Conservation (phyloP, 176 grass and related monocot species). For the Musa beccarii region DNA sequence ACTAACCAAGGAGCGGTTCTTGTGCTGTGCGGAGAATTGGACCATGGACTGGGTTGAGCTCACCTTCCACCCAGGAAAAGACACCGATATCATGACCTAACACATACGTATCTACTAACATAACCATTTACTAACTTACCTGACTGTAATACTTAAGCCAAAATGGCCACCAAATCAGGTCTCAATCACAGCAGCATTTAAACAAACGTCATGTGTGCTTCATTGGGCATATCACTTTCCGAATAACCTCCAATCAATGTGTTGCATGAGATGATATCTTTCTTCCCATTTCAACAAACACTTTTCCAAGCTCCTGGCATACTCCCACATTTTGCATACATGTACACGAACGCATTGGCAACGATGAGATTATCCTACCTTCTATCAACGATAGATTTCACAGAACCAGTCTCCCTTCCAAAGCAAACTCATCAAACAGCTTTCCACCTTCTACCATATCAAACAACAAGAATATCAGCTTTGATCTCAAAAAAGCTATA, state of each 20-base stretch:
- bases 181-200: conserved; percentile 45
- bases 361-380: conserved; percentile 34
- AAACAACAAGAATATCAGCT: conserved; percentile 73
- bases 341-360: conserved; percentile 67
- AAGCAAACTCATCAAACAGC: conserved; percentile 44
- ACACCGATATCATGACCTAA: too few species aligned
- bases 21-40: too few species aligned
- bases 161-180: conserved; percentile 72
- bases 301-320: conserved; percentile 49
- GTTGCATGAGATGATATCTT: conserved; percentile 84
- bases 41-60: too few species aligned
- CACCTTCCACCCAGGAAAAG: too few species aligned
- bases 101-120: conserved; percentile 58
- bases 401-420: conserved; percentile 25
- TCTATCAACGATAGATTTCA: conserved; percentile 69
- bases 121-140: conserved; percentile 39
- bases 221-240: conserved; percentile 48
- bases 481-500: conserved; percentile 48
- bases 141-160: conserved; percentile 42
- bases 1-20: too few species aligned
- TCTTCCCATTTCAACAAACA: conserved; percentile 39
- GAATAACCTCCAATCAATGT: conserved; percentile 80
- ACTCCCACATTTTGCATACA: conserved; percentile 65
- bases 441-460: conserved; percentile 61
- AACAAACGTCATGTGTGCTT: conserved; percentile 54